Conservation (phyloP, 2,329 filamentous ascomycete genomes). For the Cercospora zeae-maydis region DNA sequence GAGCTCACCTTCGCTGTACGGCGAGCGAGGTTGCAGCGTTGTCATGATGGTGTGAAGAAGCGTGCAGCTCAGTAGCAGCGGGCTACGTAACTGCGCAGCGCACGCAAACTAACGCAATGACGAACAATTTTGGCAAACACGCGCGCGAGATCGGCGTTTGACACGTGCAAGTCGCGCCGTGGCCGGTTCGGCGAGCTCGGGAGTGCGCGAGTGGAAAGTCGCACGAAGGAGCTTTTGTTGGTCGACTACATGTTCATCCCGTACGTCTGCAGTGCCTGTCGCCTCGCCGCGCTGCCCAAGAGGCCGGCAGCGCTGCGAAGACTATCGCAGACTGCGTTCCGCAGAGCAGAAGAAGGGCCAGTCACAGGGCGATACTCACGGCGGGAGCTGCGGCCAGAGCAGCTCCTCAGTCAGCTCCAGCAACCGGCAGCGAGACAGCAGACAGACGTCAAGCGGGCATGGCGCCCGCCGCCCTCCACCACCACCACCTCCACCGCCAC, state of each 20-base stretch:
- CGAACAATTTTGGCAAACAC: neutral
- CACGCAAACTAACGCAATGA: neutral
- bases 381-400: slow-evolving; percentile 21
- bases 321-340: neutral
- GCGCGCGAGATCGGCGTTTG: neutral
- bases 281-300: neutral
- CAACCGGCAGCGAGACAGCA: neutral
- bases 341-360: neutral
- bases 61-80: neutral
- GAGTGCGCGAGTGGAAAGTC: neutral
- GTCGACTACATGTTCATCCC: slow-evolving; percentile 6
- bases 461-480: too few relatives aligned
- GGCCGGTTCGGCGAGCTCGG: neutral
- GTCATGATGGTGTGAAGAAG: slow-evolving; percentile 59
- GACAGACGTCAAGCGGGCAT: too few relatives aligned
- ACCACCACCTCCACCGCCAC: too few relatives aligned
- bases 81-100: neutral
- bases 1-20: slow-evolving; percentile 80
- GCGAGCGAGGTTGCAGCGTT: slow-evolving; percentile 66
- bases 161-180: neutral
- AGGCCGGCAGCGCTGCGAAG: neutral
- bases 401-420: slow-evolving; percentile 22
- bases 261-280: slow-evolving; percentile 12
- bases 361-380: slow-evolving; percentile 25
- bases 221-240: neutral